phyloP scores from a whole-genome alignment of 768 basidiomycete species.

The Ramaria rubella region DNA sequence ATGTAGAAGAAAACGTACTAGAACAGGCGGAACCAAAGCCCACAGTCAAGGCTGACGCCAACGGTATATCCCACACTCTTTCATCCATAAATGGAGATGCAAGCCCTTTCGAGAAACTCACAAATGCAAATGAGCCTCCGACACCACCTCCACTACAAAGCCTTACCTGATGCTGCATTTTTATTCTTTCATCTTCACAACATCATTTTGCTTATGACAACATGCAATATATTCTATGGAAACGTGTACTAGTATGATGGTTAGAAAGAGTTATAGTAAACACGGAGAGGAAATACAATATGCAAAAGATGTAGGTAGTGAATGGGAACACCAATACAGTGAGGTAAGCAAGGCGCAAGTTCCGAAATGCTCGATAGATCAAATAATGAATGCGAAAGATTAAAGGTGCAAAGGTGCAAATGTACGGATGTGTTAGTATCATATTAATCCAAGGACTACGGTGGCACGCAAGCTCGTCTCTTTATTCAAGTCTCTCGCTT shows the following conservation, averaged over 20 bases:
- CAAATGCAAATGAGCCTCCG: neutral
- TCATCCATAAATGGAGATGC: neutral
- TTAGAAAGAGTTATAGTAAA: neutral
- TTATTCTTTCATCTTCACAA: neutral
- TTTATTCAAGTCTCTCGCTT: slow-evolving; percentile 23
- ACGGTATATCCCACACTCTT: neutral
- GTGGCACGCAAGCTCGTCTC: slow-evolving; percentile 71
- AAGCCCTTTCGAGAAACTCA: slow-evolving; percentile 1
- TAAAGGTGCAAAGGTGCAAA: neutral
- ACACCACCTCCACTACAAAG: neutral
- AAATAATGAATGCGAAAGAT: neutral
- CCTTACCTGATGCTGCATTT: neutral
- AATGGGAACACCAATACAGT: neutral
- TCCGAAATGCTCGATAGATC: neutral
- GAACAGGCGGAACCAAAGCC: neutral
- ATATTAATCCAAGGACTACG: slow-evolving; percentile 72
- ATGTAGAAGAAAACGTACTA: neutral
- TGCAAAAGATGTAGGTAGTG: neutral
- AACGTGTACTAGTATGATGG: neutral
- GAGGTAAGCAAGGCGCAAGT: neutral
- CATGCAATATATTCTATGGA: neutral
- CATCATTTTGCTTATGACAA: neutral
- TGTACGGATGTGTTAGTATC: slow-evolving; percentile 1
- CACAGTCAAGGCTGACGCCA: neutral
- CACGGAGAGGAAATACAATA: neutral